Base-by-base conservation (phyloP, 805 yeast species). In the Yamadazyma tumulicola region DNA sequence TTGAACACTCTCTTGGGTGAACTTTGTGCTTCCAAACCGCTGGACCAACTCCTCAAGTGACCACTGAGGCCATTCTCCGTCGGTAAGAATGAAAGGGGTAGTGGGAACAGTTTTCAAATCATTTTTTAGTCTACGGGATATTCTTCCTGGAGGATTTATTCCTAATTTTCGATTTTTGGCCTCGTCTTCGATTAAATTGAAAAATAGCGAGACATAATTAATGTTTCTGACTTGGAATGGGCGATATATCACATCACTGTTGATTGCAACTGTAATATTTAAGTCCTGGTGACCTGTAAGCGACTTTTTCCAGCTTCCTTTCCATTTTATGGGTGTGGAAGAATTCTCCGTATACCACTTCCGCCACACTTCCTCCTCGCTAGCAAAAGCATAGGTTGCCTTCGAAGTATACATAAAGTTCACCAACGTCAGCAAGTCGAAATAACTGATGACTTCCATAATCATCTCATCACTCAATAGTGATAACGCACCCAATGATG, bases 341-440 rank as follows among this genome's bases (percentile, higher is more conserved):
- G 20, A 10, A 2, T 23, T 15, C 18, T 28, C 26, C 15, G 55
- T 59, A 49, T 79, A 78, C 29, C 80, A 37, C 37, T 67, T 71
- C 48, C 81, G 82, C 96, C 96, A 88, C 16, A 83, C 46, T 32
- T 87, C 95, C 44, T 87, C 96, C 49, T 78, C 82, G 51, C 77
- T 79, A 9, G 78, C 51, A 52, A 75, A 83, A 1, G 91, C 94
- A 55, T 81, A 85, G 51, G 82, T 57, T 5, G 79, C 68, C 39
- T 82, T 72, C 3, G 94, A 85, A 2, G 79, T 58, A 34, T 72
- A 76, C 26, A 81, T 70, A 18, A 86, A 48, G 19, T 58, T 62
- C 35, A 69, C 50, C 34, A 88, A 57, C 25, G 80, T 77, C 0
- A 43, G 35, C 0, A 75, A 64, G 23, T 66, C 64, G 3, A 88